These are phyloP conservation scores for Begonia peltatifolia DNA, from an alignment of 306 rosid species.

Conservation along the genomic window DNA sequence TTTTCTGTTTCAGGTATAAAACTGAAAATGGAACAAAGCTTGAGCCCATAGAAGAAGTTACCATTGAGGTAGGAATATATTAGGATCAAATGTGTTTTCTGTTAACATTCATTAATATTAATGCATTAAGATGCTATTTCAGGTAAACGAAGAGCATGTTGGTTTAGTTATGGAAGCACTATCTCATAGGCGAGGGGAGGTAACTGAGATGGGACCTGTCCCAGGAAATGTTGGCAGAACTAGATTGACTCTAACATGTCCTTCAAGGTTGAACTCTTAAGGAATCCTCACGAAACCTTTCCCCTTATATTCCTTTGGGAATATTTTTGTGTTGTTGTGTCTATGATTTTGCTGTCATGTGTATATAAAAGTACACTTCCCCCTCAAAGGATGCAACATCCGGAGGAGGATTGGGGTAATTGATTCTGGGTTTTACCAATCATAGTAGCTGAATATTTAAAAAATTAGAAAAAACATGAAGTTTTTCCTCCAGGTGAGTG, in stretches of 20 bases:
- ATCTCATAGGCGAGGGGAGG: conserved; percentile 89
- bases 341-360: too few species aligned
- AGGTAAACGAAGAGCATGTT: conserved; percentile 94
- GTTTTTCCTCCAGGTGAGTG: too few species aligned
- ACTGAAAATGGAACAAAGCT: conserved; percentile 56
- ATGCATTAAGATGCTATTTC: conserved; percentile 13
- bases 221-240: conserved; percentile 77
- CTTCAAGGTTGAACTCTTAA: conserved; percentile 54
- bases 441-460: too few species aligned
- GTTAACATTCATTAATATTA: conserved; percentile 6
- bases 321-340: too few species aligned
- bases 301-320: too few species aligned
- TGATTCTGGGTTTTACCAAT: too few species aligned
- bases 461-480: too few species aligned
- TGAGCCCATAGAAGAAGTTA: conserved; percentile 96
- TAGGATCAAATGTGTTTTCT: conserved; percentile 5
- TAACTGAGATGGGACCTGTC: conserved; percentile 92
- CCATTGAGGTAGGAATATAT: conserved; percentile 56
- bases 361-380: too few species aligned
- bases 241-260: conserved; percentile 73
- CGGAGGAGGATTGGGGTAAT: too few species aligned
- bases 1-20: conserved; percentile 63
- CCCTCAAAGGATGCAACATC: too few species aligned
- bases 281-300: conserved; percentile 1
- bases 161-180: conserved; percentile 95